Percentiles rank a stretch among this genome's conserved stretches.
phyloP scores from a whole-genome alignment of 1,284 basidiomycete genomes.

The Moesziomyces sp. region DNA sequence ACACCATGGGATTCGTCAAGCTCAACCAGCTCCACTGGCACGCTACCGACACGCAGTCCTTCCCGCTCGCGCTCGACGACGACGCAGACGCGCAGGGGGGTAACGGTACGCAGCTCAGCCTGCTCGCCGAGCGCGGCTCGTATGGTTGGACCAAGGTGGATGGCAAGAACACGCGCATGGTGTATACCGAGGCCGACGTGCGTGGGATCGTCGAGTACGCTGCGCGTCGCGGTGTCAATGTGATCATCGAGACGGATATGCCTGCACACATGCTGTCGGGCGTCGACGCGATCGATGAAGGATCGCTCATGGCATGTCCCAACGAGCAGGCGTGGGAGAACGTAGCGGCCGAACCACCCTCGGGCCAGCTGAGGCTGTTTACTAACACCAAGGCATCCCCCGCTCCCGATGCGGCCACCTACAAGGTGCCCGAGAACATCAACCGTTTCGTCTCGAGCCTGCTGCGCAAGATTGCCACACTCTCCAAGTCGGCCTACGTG shows the following conservation, averaged over 20 bases:
- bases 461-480: slow-evolving; percentile 58
- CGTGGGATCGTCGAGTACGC: slow-evolving; percentile 78
- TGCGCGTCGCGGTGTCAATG: slow-evolving; percentile 80
- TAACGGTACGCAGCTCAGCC: slow-evolving; percentile 70
- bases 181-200: slow-evolving; percentile 76
- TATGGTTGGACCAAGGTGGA: slow-evolving; percentile 71
- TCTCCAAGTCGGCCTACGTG: slow-evolving; percentile 76
- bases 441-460: slow-evolving; percentile 50
- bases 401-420: slow-evolving; percentile 58
- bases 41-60: slow-evolving; percentile 74
- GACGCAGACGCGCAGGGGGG: slow-evolving; percentile 2
- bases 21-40: slow-evolving; percentile 81
- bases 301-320: slow-evolving; percentile 77
- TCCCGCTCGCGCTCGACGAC: slow-evolving; percentile 75
- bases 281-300: slow-evolving; percentile 76
- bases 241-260: slow-evolving; percentile 78
- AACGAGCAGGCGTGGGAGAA: slow-evolving; percentile 74
- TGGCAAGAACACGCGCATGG: slow-evolving; percentile 40
- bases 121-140: slow-evolving; percentile 77
- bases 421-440: slow-evolving; percentile 69
- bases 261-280: slow-evolving; percentile 80
- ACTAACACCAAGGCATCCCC: slow-evolving; percentile 72
- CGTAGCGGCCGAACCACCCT: slow-evolving; percentile 74
- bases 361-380: slow-evolving; percentile 75
- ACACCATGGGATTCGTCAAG: slow-evolving; percentile 88